A percentile compares a stretch with the other conserved stretches of the same genome.
Conservation (phyloP, 2,329 filamentous ascomycete species). For the Curvularia verruculosa region DNA sequence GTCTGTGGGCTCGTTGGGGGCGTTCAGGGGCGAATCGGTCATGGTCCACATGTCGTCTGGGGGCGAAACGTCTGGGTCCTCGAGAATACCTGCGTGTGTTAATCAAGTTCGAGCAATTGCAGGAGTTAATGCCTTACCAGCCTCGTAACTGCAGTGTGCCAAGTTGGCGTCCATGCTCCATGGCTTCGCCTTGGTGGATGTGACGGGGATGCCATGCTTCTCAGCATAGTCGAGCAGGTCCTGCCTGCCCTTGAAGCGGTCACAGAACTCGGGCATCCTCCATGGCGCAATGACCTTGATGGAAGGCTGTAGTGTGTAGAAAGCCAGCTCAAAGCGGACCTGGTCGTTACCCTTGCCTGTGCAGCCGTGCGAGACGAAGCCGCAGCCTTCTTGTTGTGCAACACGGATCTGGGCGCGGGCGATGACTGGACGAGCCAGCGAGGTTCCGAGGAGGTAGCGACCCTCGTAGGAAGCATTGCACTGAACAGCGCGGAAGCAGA, state of each 20-base stretch:
- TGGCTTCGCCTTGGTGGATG: conserved; percentile 72
- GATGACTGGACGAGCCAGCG: conserved; percentile 72
- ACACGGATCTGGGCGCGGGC: conserved; percentile 70
- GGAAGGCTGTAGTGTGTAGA: conserved; percentile 66
- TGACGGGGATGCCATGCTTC: conserved; percentile 71
- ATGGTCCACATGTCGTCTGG: conserved; percentile 83
- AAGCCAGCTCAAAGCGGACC: conserved; percentile 69
- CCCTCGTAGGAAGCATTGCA: conserved; percentile 68
- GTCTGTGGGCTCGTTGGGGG: conserved; percentile 72
- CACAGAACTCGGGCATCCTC: conserved; percentile 72
- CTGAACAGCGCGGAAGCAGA: conserved; percentile 80
- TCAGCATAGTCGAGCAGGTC: conserved; percentile 76
- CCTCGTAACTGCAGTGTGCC: conserved; percentile 81
- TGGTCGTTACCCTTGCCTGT: conserved; percentile 64
- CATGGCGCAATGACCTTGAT: conserved; percentile 79
- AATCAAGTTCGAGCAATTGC: not conserved
- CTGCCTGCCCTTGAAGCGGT: conserved; percentile 72
- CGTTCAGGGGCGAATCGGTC: conserved; percentile 70
- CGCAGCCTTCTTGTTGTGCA: conserved; percentile 66
- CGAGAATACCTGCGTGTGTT: conserved; percentile 59
- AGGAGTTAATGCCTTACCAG: conserved; percentile 54
- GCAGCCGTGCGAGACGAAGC: conserved; percentile 56
- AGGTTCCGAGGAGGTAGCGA: conserved; percentile 59
- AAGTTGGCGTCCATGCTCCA: conserved; percentile 66
- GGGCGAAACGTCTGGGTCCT: conserved; percentile 68